Evolutionary conservation across 805 yeast species (phyloP).

Genomic region (Candida takata): DNA sequence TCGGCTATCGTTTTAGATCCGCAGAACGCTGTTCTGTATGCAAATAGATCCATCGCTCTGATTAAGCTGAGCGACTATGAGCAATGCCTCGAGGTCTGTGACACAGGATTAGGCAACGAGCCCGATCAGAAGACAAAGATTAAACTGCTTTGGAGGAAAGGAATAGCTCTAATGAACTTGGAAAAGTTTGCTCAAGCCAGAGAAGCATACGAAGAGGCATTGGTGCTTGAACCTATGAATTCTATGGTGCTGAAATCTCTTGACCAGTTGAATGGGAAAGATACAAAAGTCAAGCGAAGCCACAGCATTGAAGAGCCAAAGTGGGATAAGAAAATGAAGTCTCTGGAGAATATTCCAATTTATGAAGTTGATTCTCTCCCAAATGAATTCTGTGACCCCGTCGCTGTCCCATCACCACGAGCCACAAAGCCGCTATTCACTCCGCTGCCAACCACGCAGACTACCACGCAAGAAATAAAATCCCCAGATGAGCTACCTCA

Average conservation of each 20-base stretch:
- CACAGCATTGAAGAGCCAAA: constrained; percentile 39
- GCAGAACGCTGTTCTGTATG: constrained; percentile 45
- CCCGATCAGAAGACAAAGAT: constrained; percentile 29
- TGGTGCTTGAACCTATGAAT: constrained; percentile 37
- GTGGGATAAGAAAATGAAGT: constrained; percentile 26
- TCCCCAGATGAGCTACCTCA: constrained; percentile 26
- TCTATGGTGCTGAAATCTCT: constrained; percentile 26
- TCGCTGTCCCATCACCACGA: constrained; percentile 1
- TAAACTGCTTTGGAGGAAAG: constrained; percentile 48
- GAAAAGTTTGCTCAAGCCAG: constrained; percentile 23
- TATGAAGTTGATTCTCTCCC: constrained; percentile 41
- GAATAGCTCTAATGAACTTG: constrained; percentile 32
- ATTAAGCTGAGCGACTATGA: constrained; percentile 43
- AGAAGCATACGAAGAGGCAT: constrained; percentile 28
- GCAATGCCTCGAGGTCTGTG: constrained; percentile 44
- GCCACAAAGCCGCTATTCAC: not conserved
- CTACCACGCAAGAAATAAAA: not conserved
- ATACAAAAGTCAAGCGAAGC: constrained; percentile 32
- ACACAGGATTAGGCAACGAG: constrained; percentile 35
- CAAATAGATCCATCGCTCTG: constrained; percentile 67
- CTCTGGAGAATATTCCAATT: constrained; percentile 26
- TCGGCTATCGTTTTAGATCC: constrained; percentile 48
- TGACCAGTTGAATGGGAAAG: constrained; percentile 26
- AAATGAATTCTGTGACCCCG: constrained; percentile 20
- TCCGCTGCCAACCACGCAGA: not conserved